phyloP scores from a whole-genome alignment of 2,329 filamentous ascomycete species.

The Mycosphaerella sp. region DNA sequence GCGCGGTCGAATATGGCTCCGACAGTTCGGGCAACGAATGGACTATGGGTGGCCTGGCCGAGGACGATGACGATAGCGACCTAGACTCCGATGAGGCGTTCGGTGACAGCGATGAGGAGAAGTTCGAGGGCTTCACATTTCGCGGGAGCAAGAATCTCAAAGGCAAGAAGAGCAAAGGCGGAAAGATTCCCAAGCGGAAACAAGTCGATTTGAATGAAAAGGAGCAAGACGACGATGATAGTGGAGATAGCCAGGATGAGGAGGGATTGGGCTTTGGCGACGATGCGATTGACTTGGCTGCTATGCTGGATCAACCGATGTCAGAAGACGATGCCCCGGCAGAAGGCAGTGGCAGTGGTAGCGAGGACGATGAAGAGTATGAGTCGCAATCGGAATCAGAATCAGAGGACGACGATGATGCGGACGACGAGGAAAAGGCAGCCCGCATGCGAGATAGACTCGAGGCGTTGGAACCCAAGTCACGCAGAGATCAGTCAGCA shows the following conservation, averaged over 20 bases:
- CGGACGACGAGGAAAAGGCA: slow-evolving; percentile 58
- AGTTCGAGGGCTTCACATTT: slow-evolving; percentile 70
- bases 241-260: slow-evolving; percentile 45
- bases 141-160: slow-evolving; percentile 52
- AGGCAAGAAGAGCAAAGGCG: slow-evolving; percentile 44
- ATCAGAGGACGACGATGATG: slow-evolving; percentile 38
- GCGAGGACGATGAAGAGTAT: slow-evolving; percentile 46
- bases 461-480: slow-evolving; percentile 44
- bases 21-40: slow-evolving; percentile 84
- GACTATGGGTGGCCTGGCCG: slow-evolving; percentile 63
- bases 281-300: slow-evolving; percentile 57
- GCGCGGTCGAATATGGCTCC: slow-evolving; percentile 64
- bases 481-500: slow-evolving; percentile 8
- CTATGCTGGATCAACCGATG: slow-evolving; percentile 50
- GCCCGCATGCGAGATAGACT: slow-evolving; percentile 48
- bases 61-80: slow-evolving; percentile 61
- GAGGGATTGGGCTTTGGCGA: slow-evolving; percentile 50
- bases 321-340: slow-evolving; percentile 42
- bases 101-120: slow-evolving; percentile 80
- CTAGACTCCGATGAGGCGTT: slow-evolving; percentile 76
- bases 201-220: slow-evolving; percentile 49
- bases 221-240: slow-evolving; percentile 38
- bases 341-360: slow-evolving; percentile 30
- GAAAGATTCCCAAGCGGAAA: slow-evolving; percentile 30
- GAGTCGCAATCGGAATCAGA: slow-evolving; percentile 50